Base-by-base conservation (phyloP, 306 rosid species). In the Vigna reflexopilosa region DNA sequence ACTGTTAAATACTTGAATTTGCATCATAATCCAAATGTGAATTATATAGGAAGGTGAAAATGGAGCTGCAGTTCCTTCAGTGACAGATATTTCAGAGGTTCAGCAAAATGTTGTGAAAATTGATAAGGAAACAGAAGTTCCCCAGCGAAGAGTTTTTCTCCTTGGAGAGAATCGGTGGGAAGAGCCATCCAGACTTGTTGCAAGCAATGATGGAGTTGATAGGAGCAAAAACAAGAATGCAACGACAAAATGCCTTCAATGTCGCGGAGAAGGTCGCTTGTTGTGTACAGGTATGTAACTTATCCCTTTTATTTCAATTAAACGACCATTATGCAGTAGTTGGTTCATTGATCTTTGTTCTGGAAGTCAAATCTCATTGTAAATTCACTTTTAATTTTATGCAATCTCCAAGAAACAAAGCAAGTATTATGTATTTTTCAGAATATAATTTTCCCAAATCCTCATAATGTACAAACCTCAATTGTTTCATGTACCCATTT, bases 161-260 rank as follows among this genome's bases (percentile, higher is more conserved):
- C 83, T 95, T 0, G 98, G 98, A 75, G 98, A 93, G 84, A 95
- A 93, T 74, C 86, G 99, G 51, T 93, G 98, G 98, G 99, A 95
- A 88, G 97, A 95, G 38, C 89, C 99, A 73, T 87, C 97, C 26
- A 93, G 95, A 82, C 92, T 94, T 80, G 52, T 2, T 10, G 54
- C 84, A 5, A 62, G 64, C 12, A 49, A 80, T 51, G 85, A 80
- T 51, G 85, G 71, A 67, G 82, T 40, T 65, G 81, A 76, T 49
- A 83, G 66, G 67, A 62, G 74, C 72, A 90, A 86, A 77, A 69
- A 81, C 16, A 87, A 75, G 48, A 83, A 22, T 78, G 36, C 42
- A 77, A 42, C 86, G 20, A 83, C 76, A 73, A 87, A 81, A 77
- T 95, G 98, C 88, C 86, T 83, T 54, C 87, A 90, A 63, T 95